Evolutionary conservation across 495 filamentous ascomycete species (phyloP).

Genomic region (Penicillium crystallinum): DNA sequence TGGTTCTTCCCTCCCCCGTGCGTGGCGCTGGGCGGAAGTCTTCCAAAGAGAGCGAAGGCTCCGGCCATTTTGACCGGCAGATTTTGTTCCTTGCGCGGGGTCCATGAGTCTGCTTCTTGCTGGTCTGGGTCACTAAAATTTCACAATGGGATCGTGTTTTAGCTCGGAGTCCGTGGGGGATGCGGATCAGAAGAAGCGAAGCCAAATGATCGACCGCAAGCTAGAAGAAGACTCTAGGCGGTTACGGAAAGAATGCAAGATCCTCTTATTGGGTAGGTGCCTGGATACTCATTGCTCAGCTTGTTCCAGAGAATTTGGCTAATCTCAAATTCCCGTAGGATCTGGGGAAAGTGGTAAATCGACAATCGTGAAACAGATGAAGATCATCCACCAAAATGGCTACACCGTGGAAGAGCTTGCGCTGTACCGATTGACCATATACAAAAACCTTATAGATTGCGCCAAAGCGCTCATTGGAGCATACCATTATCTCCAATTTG

Average conservation of each 20-base stretch:
- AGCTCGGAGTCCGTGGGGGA: constrained; percentile 72
- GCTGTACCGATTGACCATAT: constrained; percentile 90
- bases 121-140: constrained; percentile 18
- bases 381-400: constrained; percentile 97
- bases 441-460: constrained; percentile 97
- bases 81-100: constrained; percentile 25
- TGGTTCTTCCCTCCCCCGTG: constrained; percentile 6
- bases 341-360: constrained; percentile 98
- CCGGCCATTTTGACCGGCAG: constrained; percentile 20
- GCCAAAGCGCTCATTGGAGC: constrained; percentile 85
- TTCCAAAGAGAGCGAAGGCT: constrained; percentile 18
- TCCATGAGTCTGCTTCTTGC: constrained; percentile 21
- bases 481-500: constrained; percentile 81
- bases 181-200: constrained; percentile 87
- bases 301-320: constrained; percentile 5
- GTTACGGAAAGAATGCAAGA: constrained; percentile 96
- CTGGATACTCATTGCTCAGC: background rate
- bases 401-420: constrained; percentile 88
- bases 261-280: constrained; percentile 79
- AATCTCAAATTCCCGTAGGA: constrained; percentile 45
- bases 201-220: constrained; percentile 85
- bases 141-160: constrained; percentile 82
- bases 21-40: constrained; percentile 17
- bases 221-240: constrained; percentile 89
- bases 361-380: constrained; percentile 99